Percentiles rank a stretch among this genome's conserved stretches.
Evolutionary conservation across 306 rosid species (phyloP).

Genomic region (Myrica gale): DNA sequence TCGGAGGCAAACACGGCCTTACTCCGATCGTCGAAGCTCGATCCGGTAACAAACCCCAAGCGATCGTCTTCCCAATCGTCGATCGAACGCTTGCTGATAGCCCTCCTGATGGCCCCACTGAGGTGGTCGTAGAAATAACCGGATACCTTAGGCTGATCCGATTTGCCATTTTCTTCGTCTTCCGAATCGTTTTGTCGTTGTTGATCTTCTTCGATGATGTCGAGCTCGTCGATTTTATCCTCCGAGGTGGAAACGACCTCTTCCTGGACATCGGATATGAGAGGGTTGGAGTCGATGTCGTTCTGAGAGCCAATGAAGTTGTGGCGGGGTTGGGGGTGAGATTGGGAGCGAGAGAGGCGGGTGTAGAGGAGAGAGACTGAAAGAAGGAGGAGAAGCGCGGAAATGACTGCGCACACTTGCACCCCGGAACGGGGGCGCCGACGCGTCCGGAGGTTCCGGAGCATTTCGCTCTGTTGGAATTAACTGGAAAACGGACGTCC

Average conservation of each 20-base stretch:
- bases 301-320: neutral
- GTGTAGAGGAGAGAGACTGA: slow-evolving; percentile 79
- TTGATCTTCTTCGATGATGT: slow-evolving; percentile 45
- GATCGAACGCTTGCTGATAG: slow-evolving; percentile 34
- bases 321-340: slow-evolving; percentile 30
- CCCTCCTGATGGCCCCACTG: slow-evolving; percentile 52
- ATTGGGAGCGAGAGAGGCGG: slow-evolving; percentile 62
- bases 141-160: slow-evolving; percentile 40
- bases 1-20: slow-evolving; percentile 69
- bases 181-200: slow-evolving; percentile 37
- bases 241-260: slow-evolving; percentile 42
- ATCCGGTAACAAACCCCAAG: slow-evolving; percentile 38
- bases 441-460: slow-evolving; percentile 49
- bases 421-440: slow-evolving; percentile 74
- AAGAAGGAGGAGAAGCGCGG: slow-evolving; percentile 67
- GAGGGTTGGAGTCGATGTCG: slow-evolving; percentile 41
- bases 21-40: slow-evolving; percentile 44
- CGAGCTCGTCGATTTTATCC: slow-evolving; percentile 78
- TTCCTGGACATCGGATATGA: slow-evolving; percentile 50
- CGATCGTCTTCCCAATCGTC: slow-evolving; percentile 30
- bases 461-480: slow-evolving; percentile 33
- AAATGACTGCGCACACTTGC: slow-evolving; percentile 57
- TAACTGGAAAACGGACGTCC: neutral
- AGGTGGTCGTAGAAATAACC: slow-evolving; percentile 70
- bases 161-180: slow-evolving; percentile 37